Conservation (phyloP, 306 rosid genomes). For the Hippophae tibetana region DNA sequence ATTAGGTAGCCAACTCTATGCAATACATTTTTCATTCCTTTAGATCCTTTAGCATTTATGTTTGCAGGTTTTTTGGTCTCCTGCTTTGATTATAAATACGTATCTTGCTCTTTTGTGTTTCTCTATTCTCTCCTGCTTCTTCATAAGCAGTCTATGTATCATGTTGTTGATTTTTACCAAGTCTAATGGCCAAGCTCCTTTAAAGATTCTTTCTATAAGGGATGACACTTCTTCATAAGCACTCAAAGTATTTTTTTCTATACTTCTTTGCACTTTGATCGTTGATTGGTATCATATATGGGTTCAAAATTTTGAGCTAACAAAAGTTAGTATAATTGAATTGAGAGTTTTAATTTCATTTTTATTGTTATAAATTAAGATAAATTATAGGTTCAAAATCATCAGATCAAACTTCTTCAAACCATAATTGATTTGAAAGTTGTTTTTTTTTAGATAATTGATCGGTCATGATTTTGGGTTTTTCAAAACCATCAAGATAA, state of each 20-base stretch:
- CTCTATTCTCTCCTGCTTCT: slow-evolving; percentile 11
- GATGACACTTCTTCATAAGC: slow-evolving; percentile 85
- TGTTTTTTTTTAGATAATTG: too few species aligned
- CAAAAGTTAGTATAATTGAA: slow-evolving; percentile 62
- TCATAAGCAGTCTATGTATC: slow-evolving; percentile 64
- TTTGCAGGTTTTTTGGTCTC: background rate
- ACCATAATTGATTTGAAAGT: too few species aligned
- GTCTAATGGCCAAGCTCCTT: slow-evolving; percentile 73
- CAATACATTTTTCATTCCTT: background rate
- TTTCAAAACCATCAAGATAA: too few species aligned
- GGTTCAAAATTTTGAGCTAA: slow-evolving; percentile 71
- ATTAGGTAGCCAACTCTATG: background rate
- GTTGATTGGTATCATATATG: slow-evolving; percentile 26
- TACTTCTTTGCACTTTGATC: background rate
- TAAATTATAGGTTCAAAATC: too few species aligned
- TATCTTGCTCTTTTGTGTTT: background rate
- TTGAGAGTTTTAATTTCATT: slow-evolving; percentile 1
- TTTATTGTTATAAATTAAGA: too few species aligned
- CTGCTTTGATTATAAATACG: background rate
- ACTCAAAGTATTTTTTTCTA: slow-evolving; percentile 40
- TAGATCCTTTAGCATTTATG: background rate
- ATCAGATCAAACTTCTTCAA: too few species aligned
- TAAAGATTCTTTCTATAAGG: slow-evolving; percentile 77
- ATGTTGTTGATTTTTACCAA: slow-evolving; percentile 71
- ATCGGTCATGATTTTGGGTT: too few species aligned